Evolutionary conservation across 371 early-diverging fungal species (phyloP).

Genomic region (Zychaea mexicana): DNA sequence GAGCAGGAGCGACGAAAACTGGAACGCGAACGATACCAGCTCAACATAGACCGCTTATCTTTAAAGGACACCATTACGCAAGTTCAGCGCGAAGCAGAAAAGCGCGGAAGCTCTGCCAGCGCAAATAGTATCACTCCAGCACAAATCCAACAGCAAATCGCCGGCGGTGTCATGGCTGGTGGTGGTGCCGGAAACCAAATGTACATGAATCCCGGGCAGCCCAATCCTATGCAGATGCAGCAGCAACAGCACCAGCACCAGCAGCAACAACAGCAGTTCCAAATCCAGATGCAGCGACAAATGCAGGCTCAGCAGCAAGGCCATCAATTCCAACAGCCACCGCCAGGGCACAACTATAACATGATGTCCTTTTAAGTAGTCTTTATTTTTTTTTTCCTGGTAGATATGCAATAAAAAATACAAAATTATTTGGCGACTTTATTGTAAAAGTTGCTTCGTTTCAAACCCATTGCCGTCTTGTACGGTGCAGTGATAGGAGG

Average conservation of each 20-base stretch:
- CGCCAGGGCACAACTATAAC: conserved; percentile 22
- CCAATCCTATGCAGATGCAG: conserved; percentile 1
- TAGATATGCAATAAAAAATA: conserved; percentile 4
- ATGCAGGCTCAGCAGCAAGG: conserved; percentile 21
- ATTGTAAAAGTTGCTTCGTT: conserved; percentile 75
- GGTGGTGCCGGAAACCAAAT: conserved; percentile 8
- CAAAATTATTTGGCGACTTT: conserved; percentile 33
- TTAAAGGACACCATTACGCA: conserved; percentile 52
- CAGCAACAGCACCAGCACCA: conserved; percentile 15
- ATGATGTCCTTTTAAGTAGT: conserved; percentile 20
- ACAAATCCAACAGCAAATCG: conserved; percentile 43
- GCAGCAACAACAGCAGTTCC: conserved; percentile 24
- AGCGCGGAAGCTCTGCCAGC: conserved; percentile 24
- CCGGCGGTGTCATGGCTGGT: conserved; percentile 16
- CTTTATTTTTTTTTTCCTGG: background rate
- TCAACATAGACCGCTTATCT: conserved; percentile 72
- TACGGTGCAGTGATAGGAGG: conserved; percentile 92
- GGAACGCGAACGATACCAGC: conserved; percentile 80
- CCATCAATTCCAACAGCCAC: conserved; percentile 15
- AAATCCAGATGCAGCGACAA: conserved; percentile 22
- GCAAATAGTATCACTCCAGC: conserved; percentile 45
- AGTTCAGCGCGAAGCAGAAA: conserved; percentile 50
- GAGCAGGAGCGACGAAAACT: conserved; percentile 76
- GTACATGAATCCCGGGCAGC: conserved; percentile 17
- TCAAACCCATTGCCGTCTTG: conserved; percentile 81